Conservation (phyloP, 495 filamentous ascomycete species). For the Niebla homalea region DNA sequence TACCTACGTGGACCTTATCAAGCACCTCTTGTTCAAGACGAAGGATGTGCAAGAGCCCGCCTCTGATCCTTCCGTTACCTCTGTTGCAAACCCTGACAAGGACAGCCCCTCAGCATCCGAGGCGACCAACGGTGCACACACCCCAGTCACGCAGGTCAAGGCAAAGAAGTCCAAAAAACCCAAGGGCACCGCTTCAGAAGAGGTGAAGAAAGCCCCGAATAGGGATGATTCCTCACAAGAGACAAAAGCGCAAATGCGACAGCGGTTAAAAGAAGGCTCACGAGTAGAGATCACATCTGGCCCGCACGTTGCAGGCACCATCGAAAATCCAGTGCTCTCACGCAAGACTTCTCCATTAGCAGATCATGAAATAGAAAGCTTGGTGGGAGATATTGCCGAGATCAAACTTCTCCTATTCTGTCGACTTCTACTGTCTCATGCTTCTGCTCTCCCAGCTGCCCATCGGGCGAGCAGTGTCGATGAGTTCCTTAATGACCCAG, state of each 20-base stretch:
- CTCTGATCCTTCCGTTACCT: too few species aligned
- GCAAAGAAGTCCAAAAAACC: constrained; percentile 29
- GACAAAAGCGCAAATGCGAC: constrained; percentile 26
- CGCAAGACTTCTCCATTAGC: constrained; percentile 25
- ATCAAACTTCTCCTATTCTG: constrained; percentile 40
- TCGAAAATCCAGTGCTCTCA: constrained; percentile 21
- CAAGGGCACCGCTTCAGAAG: constrained; percentile 17
- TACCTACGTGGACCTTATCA: constrained; percentile 29
- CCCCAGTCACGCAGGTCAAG: constrained; percentile 13
- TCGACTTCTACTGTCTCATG: constrained; percentile 34
- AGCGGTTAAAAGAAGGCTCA: constrained; percentile 28
- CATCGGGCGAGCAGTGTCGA: constrained; percentile 30
- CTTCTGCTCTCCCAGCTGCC: constrained; percentile 32
- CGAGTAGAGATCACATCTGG: constrained; percentile 25
- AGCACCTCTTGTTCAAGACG: constrained; percentile 32
- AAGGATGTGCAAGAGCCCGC: constrained; percentile 4
- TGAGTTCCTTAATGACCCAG: constrained; percentile 31
- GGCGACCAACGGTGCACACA: constrained; percentile 5
- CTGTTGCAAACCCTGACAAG: too few species aligned
- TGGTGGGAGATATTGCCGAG: constrained; percentile 32
- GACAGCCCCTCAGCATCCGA: too few species aligned
- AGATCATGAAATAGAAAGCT: constrained; percentile 29
- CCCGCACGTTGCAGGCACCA: constrained; percentile 25
- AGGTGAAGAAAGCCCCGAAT: not conserved
- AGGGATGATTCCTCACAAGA: constrained; percentile 30